These are phyloP conservation scores for Peziza echinospora DNA, from an alignment of 495 filamentous ascomycete species.

Conservation along the genomic window DNA sequence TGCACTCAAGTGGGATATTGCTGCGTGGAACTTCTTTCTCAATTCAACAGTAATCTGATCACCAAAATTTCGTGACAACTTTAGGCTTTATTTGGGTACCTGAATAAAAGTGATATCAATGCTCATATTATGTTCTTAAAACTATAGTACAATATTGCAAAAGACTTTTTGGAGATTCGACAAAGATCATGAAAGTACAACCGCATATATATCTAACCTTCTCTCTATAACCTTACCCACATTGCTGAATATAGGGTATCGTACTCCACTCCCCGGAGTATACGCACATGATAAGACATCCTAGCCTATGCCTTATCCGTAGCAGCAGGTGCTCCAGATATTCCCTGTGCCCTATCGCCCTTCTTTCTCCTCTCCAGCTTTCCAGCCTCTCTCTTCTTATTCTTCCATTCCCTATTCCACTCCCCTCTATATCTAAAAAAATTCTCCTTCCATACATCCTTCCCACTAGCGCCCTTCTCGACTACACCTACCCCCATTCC, in stretches of 20 bases:
- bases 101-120: too few species aligned
- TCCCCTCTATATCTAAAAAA: conserved; percentile 87
- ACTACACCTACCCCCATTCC: conserved; percentile 1
- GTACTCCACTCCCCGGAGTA: too few species aligned
- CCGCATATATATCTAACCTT: not conserved
- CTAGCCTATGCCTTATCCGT: not conserved
- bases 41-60: too few species aligned
- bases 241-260: not conserved
- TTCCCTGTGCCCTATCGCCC: conserved; percentile 28
- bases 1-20: too few species aligned
- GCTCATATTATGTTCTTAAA: too few species aligned
- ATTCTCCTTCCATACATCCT: conserved; percentile 61
- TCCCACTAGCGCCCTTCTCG: conserved; percentile 9
- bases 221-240: not conserved
- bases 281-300: not conserved
- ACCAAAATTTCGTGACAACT: too few species aligned
- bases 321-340: not conserved
- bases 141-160: too few species aligned
- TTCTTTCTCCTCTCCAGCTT: conserved; percentile 58
- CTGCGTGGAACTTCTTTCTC: too few species aligned
- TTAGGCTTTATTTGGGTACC: too few species aligned
- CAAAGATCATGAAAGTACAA: not conserved
- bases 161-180: not conserved
- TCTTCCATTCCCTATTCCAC: conserved; percentile 80
- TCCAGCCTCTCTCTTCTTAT: conserved; percentile 48